Evolutionary conservation across 192 early-diverging fungal species (phyloP), one percentile per base, ranked within the genome.

Genomic region (Umbelopsis vinacea): DNA sequence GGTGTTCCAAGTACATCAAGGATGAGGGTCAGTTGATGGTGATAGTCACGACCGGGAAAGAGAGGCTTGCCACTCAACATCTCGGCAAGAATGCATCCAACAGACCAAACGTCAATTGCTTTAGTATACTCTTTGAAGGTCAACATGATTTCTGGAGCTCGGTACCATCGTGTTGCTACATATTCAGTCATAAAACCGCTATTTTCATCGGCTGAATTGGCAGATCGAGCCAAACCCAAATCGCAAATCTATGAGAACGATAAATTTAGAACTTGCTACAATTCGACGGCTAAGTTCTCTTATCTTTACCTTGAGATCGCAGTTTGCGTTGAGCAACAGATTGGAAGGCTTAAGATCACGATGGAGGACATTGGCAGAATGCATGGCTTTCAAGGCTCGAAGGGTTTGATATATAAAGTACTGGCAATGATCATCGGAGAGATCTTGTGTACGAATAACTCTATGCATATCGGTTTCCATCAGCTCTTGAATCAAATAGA

Each of bases 401-500:
- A 95, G 81, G 26, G 97, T 93, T 80, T 99, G 98, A 83, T 96
- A 99, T 71, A 98, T 89, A 82, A 99, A 99, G 84, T 99, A 99
- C 79, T 99, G 98, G 77, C 89, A 97, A 82, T 99, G 98, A 68
- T 95, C 92, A 79, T 98, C 94, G 24, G 94, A 94, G 52, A 99
- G 86, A 63, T 91, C 90, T 85, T 99, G 98, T 40, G 93, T 94
- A 63, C 92, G 92, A 83, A 99, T 97, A 60, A 99, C 96, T 69
- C 96, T 91, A 81, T 97, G 94, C 78, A 99, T 89, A 79, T 99
- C 98, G 33, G 98, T 96, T 83, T 99, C 98, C 98, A 99, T 99
- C 22, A 99, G 81, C 73, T 96, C 98, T 83, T 97, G 95, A 37
- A 97, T 96, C 74, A 99, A 85, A 75, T 98, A 91, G 82, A 98